Percentiles rank a stretch among this genome's conserved stretches.
These are phyloP conservation scores for Monilinia polystroma DNA, from an alignment of 2,329 filamentous ascomycete species.

Conservation along the genomic window DNA sequence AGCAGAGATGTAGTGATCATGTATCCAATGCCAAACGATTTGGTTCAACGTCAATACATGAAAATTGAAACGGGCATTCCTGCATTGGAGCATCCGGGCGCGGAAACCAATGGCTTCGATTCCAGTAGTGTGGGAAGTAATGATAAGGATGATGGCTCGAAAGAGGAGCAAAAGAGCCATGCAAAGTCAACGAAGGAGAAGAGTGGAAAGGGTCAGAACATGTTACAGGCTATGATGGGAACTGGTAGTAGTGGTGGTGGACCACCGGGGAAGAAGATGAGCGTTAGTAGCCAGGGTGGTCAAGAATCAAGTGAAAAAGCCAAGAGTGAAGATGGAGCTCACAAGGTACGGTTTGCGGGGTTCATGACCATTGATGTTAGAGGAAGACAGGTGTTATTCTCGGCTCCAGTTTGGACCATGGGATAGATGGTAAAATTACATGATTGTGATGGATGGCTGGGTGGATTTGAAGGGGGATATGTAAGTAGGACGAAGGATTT, in stretches of 20 bases:
- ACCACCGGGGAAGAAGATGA: conserved; percentile 36
- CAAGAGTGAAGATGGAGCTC: conserved; percentile 38
- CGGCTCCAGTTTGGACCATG: conserved; percentile 71
- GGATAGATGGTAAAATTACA: conserved; percentile 32
- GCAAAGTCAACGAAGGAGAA: conserved; percentile 38
- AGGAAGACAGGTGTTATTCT: conserved; percentile 71
- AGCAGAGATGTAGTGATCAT: conserved; percentile 85
- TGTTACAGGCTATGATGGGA: conserved; percentile 42
- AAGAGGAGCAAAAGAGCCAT: conserved; percentile 36
- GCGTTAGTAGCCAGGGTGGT: conserved; percentile 28
- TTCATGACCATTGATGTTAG: conserved; percentile 73
- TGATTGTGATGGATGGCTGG: neutral
- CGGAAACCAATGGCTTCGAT: conserved; percentile 35
- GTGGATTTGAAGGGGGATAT: neutral
- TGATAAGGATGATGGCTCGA: conserved; percentile 39
- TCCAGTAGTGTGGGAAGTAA: conserved; percentile 35
- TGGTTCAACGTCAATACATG: conserved; percentile 73
- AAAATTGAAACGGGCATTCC: conserved; percentile 73
- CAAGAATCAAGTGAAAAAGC: conserved; percentile 31
- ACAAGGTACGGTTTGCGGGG: conserved; percentile 69
- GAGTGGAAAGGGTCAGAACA: conserved; percentile 37
- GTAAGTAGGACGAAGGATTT: neutral
- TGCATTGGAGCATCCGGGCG: conserved; percentile 49
- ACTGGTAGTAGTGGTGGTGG: conserved; percentile 7
- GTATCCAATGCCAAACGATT: conserved; percentile 76